These are phyloP conservation scores for Pilatotrama ljubarskyi DNA, from an alignment of 768 basidiomycete species.

Conservation along the genomic window DNA sequence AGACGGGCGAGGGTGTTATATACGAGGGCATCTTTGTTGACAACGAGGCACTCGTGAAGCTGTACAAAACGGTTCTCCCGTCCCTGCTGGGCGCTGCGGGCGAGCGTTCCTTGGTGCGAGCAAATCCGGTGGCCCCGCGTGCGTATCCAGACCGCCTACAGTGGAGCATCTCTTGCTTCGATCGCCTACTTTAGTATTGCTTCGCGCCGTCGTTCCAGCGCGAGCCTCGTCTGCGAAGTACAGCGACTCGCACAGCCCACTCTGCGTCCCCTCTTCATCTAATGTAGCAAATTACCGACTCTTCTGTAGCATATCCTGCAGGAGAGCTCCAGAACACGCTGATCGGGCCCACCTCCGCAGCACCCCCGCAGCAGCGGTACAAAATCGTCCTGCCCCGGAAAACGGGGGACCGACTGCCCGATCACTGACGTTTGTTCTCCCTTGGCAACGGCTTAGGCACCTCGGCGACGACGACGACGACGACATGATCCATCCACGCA, in stretches of 20 bases:
- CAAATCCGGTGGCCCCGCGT: not conserved
- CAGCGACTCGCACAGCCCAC: too few relatives aligned
- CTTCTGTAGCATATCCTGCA: too few relatives aligned
- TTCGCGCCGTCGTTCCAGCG: too few relatives aligned
- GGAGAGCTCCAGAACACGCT: too few relatives aligned
- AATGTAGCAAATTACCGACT: too few relatives aligned
- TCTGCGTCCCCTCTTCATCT: too few relatives aligned
- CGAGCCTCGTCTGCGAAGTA: too few relatives aligned
- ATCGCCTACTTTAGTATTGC: not conserved
- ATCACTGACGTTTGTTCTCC: not conserved
- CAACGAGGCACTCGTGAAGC: conserved; percentile 14
- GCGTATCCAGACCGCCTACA: not conserved
- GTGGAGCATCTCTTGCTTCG: not conserved
- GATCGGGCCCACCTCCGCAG: not conserved
- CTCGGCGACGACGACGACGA: conserved; percentile 6
- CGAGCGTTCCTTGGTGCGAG: not conserved
- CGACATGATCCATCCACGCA: not conserved
- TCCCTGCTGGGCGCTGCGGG: not conserved
- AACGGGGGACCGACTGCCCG: not conserved
- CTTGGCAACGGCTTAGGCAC: conserved; percentile 2
- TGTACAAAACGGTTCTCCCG: conserved; percentile 10
- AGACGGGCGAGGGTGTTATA: conserved; percentile 14
- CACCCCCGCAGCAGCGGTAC: not conserved
- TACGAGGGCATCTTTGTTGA: conserved; percentile 13
- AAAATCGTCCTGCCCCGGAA: not conserved